These are phyloP conservation scores for Rhodomyrtus psidioides DNA, from an alignment of 441 rosid genomes.

Conservation along the genomic window DNA sequence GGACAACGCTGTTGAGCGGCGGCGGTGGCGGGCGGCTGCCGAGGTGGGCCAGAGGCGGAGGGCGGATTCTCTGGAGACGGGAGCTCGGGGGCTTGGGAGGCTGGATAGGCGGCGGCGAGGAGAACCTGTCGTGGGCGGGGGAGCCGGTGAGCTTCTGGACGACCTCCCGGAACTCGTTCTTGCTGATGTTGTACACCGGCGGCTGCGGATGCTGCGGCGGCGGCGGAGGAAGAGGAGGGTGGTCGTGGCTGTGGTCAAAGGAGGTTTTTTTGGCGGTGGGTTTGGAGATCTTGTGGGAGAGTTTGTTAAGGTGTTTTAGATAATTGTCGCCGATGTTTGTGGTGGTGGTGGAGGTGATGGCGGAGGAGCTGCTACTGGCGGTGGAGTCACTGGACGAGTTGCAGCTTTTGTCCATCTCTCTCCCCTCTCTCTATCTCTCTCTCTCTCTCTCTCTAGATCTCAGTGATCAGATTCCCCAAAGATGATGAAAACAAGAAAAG, in stretches of 20 bases:
- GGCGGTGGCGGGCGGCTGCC: constrained; percentile 45
- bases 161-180: constrained; percentile 79
- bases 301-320: constrained; percentile 68
- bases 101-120: constrained; percentile 38
- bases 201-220: constrained; percentile 25
- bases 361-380: constrained; percentile 20
- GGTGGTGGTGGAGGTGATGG: constrained; percentile 4
- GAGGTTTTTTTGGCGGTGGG: neutral
- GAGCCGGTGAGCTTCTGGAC: constrained; percentile 96
- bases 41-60: constrained; percentile 28
- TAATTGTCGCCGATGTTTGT: constrained; percentile 28
- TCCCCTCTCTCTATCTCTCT: neutral
- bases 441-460: neutral
- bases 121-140: constrained; percentile 74
- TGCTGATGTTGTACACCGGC: constrained; percentile 90
- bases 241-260: neutral
- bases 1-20: neutral
- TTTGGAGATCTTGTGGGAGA: constrained; percentile 83
- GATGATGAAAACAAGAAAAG: neutral
- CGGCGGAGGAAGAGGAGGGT: neutral
- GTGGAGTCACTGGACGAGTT: constrained; percentile 46
- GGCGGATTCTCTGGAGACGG: constrained; percentile 14
- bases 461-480: neutral
- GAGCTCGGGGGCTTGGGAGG: constrained; percentile 8
- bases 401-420: constrained; percentile 56